These are phyloP conservation scores for Phytophthora pisi DNA, from an alignment of 352 stramenopile species.

Conservation along the genomic window DNA sequence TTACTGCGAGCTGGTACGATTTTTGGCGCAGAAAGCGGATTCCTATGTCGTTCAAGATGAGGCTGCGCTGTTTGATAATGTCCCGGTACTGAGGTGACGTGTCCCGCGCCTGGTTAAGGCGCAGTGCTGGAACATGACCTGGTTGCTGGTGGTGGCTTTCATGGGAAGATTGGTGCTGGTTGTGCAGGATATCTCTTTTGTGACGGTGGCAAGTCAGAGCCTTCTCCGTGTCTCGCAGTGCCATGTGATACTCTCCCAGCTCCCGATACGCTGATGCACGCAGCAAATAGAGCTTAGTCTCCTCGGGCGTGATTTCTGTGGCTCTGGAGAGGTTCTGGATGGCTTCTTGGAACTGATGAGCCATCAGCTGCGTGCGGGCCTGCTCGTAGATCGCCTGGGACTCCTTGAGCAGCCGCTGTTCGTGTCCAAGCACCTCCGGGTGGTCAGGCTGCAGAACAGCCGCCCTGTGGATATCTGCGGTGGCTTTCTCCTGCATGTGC, in stretches of 20 bases:
- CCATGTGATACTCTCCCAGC: constrained; percentile 60
- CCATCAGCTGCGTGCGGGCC: constrained; percentile 61
- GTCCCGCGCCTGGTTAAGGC: constrained; percentile 31
- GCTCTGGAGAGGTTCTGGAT: constrained; percentile 74
- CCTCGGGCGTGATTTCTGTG: constrained; percentile 68
- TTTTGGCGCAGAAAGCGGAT: constrained; percentile 57
- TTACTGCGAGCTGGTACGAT: constrained; percentile 75
- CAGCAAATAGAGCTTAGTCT: constrained; percentile 73
- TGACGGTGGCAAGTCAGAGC: constrained; percentile 56
- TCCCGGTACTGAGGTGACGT: constrained; percentile 60
- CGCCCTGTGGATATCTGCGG: constrained; percentile 65
- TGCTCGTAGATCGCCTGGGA: constrained; percentile 76
- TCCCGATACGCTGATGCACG: constrained; percentile 70
- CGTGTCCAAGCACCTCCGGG: constrained; percentile 75
- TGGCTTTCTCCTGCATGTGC: constrained; percentile 78
- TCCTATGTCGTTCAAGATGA: constrained; percentile 81
- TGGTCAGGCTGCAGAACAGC: constrained; percentile 63
- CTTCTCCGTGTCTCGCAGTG: constrained; percentile 66
- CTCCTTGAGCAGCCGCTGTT: constrained; percentile 67
- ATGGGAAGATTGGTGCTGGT: constrained; percentile 10
- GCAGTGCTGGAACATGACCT: constrained; percentile 19
- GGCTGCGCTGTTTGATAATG: constrained; percentile 69
- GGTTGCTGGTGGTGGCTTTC: constrained; percentile 18
- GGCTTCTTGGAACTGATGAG: constrained; percentile 52
- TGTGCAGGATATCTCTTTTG: constrained; percentile 24